Percentiles rank a stretch among this genome's conserved stretches.
Evolutionary conservation across 352 stramenopile genomes (phyloP).

Genomic region (Pythium biforme): DNA sequence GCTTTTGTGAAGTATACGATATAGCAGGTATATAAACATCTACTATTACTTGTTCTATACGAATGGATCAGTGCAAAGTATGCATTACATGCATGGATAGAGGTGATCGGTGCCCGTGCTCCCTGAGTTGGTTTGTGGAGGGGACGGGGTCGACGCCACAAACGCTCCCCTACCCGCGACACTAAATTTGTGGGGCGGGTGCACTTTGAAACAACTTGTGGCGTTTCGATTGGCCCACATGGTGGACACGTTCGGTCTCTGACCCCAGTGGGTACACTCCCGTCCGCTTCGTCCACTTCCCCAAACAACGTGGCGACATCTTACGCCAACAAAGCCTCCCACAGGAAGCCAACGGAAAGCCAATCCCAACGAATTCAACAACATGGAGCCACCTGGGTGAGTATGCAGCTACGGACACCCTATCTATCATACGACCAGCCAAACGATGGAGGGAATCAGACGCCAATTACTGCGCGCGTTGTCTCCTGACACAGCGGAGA

Average conservation of each 20-base stretch:
- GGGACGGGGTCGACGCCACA: constrained; percentile 21
- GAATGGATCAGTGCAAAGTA: not conserved
- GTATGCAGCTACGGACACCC: too few relatives aligned
- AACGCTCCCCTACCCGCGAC: constrained; percentile 39
- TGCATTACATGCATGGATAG: not conserved
- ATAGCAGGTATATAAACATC: not conserved
- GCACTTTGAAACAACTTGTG: constrained; percentile 5
- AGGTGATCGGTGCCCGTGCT: not conserved
- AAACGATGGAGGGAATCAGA: too few relatives aligned
- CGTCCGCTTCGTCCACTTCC: not conserved
- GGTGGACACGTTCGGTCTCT: not conserved
- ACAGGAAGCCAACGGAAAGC: not conserved
- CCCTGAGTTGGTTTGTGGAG: constrained; percentile 18
- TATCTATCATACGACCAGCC: not conserved
- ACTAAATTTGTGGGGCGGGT: constrained; percentile 15
- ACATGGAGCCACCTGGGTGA: not conserved
- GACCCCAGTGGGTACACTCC: constrained; percentile 3
- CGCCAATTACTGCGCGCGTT: too few relatives aligned
- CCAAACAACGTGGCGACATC: constrained; percentile 7
- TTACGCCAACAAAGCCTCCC: not conserved
- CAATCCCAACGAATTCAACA: not conserved
- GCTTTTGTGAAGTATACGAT: not conserved
- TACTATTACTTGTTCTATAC: not conserved
- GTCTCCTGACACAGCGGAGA: too few relatives aligned
- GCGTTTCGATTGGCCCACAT: constrained; percentile 14